Base-by-base conservation (phyloP, 306 rosid genomes). In the Aeschynomene evenia region DNA sequence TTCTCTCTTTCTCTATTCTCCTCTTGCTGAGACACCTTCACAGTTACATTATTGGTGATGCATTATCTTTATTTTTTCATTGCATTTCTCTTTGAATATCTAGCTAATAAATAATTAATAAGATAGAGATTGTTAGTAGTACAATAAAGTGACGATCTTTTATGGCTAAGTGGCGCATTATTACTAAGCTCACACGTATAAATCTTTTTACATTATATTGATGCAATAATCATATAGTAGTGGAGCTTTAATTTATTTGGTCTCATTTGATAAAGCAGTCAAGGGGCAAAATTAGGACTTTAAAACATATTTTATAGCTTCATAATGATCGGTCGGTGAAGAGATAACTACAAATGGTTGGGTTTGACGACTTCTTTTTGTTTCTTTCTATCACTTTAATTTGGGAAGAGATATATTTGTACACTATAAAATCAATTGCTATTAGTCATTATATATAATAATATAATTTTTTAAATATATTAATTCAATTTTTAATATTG, bases 191-290 rank as follows among this genome's bases (percentile, higher is more conserved):
- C 72, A 39, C 51, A 12, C 15, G 9, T 58, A 16, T 39, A 55
- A 34, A 16, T 42, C 68, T 14, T 23, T 63, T n/a, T n/a, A n/a
- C n/a, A n/a, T 63, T 15, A 15, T 26, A 28, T 19, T 31, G 0
- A 28, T 0, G 31, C 5, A 28, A 28, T 28, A 3, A 28, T 28
- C 31, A 29, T 31, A n/a, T n/a, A n/a, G 11, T 10, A 54, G 59
- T 70, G 88, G 83, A 77, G 81, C 61, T 70, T 66, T n/a, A n/a
- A n/a, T n/a, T n/a, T n/a, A n/a, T 70, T 66, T 84, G 74, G 60
- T 40, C n/a, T 40, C 57, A 45, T 66, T 31, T 74, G 13, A 33
- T 45, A 34, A 66, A 42, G 52, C 70, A 0, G 62, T 66, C 7
- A 58, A 62, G 13, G 68, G 22, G 4, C n/a, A n/a, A n/a, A n/a